These are phyloP conservation scores for Auricularia heimuer DNA, from an alignment of 768 basidiomycete genomes.

Conservation along the genomic window DNA sequence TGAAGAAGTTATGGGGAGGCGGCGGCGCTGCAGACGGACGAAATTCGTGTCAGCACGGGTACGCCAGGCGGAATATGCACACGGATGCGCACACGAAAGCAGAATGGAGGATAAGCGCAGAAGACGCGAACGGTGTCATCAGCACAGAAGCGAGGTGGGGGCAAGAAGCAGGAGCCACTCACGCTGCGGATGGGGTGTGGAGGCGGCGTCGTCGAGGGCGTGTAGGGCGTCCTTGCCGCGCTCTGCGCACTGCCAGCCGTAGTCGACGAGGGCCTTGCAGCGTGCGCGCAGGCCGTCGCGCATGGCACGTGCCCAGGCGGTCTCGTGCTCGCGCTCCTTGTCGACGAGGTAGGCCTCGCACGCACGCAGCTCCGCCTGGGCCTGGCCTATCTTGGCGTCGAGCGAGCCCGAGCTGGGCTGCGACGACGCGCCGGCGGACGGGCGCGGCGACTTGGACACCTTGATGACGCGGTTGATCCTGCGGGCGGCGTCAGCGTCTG, in stretches of 20 bases:
- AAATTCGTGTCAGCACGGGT: not conserved
- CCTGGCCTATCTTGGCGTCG: conserved; percentile 20
- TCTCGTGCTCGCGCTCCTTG: conserved; percentile 58
- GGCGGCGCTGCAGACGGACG: not conserved
- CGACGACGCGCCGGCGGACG: not conserved
- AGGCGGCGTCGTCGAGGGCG: conserved; percentile 23
- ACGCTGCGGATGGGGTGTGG: conserved; percentile 4
- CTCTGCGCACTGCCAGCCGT: conserved; percentile 59
- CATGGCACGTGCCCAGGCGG: conserved; percentile 42
- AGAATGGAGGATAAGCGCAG: conserved; percentile 3
- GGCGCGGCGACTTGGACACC: not conserved
- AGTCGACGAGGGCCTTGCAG: conserved; percentile 56
- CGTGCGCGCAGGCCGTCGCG: conserved; percentile 53
- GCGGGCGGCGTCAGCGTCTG: conserved; percentile 25
- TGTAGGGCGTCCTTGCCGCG: conserved; percentile 55
- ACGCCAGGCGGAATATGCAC: not conserved
- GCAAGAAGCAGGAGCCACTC: conserved; percentile 6
- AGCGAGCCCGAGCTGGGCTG: not conserved
- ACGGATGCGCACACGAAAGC: not conserved
- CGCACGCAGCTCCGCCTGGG: conserved; percentile 71
- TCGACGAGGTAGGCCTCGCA: conserved; percentile 65
- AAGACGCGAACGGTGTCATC: not conserved
- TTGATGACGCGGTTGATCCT: conserved; percentile 1
- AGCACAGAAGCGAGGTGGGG: not conserved
- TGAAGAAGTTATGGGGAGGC: conserved; percentile 3